phyloP scores from a whole-genome alignment of 306 rosid genomes.

The Biancaea sappan region DNA sequence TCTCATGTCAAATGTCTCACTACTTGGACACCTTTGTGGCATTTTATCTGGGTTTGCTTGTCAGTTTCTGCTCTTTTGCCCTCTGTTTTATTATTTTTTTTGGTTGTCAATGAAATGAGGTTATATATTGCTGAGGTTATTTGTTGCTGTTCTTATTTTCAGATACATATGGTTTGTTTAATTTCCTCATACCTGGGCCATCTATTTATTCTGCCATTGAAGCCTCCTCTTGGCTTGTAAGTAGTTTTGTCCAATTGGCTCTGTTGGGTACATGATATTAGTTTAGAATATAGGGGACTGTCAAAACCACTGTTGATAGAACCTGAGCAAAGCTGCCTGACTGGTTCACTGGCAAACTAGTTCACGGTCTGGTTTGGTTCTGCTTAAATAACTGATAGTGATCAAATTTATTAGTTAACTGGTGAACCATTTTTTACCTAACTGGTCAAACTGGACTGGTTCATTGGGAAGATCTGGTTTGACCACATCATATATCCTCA shows the following conservation, averaged over 20 bases:
- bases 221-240: slow-evolving; percentile 78
- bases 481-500: no score
- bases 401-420: no score
- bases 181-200: slow-evolving; percentile 83
- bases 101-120: not conserved
- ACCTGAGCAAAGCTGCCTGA: not conserved
- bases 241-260: slow-evolving; percentile 45
- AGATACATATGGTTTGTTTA: slow-evolving; percentile 89
- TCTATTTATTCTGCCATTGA: slow-evolving; percentile 85
- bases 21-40: slow-evolving; percentile 98
- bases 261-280: slow-evolving; percentile 28
- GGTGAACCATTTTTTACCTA: no score
- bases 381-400: no score
- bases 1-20: slow-evolving; percentile 88
- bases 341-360: no score
- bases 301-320: not conserved
- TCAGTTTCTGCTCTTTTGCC: slow-evolving; percentile 49
- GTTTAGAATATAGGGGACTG: slow-evolving; percentile 3
- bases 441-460: no score
- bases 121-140: slow-evolving; percentile 25
- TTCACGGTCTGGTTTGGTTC: no score
- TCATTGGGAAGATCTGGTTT: no score
- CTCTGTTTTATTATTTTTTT: not conserved
- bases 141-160: slow-evolving; percentile 41
- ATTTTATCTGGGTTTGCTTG: slow-evolving; percentile 98